phyloP scores from a whole-genome alignment of 2,329 filamentous ascomycete genomes.

The Graphiopsis chlorocephala region DNA sequence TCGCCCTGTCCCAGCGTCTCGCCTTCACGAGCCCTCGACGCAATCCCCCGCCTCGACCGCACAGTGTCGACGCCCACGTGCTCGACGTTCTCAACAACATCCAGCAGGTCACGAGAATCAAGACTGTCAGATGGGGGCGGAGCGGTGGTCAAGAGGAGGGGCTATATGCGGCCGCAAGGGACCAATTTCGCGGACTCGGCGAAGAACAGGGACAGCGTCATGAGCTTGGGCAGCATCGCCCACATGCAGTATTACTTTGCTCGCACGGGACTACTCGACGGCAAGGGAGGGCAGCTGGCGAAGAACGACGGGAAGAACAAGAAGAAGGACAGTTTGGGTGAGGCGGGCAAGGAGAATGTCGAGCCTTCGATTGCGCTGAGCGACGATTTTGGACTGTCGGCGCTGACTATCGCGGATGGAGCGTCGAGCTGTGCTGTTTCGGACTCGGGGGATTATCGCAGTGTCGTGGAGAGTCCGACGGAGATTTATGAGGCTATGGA shows the following conservation, averaged over 20 bases:
- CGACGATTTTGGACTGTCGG: slow-evolving; percentile 26
- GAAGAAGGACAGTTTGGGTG: slow-evolving; percentile 10
- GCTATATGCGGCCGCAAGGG: slow-evolving; percentile 83
- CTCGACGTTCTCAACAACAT: slow-evolving; percentile 52
- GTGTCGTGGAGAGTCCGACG: slow-evolving; percentile 52
- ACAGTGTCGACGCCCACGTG: slow-evolving; percentile 60
- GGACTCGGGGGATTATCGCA: slow-evolving; percentile 34
- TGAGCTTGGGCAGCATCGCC: slow-evolving; percentile 93
- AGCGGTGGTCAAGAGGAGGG: slow-evolving; percentile 58
- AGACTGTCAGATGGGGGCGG: slow-evolving; percentile 51
- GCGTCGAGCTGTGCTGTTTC: slow-evolving; percentile 29
- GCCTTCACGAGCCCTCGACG: slow-evolving; percentile 62
- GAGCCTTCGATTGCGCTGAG: slow-evolving; percentile 24
- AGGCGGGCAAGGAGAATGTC: slow-evolving; percentile 31
- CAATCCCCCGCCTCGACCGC: slow-evolving; percentile 59
- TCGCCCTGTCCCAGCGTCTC: slow-evolving; percentile 65
- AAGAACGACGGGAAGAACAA: slow-evolving; percentile 60
- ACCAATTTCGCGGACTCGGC: slow-evolving; percentile 90
- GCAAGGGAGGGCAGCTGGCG: slow-evolving; percentile 82
- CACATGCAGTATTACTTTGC: slow-evolving; percentile 99
- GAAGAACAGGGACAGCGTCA: slow-evolving; percentile 85
- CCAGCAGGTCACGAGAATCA: slow-evolving; percentile 42
- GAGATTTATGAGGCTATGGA: slow-evolving; percentile 45
- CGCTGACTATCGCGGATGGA: slow-evolving; percentile 28
- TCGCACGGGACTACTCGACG: slow-evolving; percentile 85